Conservation (phyloP, 768 basidiomycete species). For the Podaxis sp. region DNA sequence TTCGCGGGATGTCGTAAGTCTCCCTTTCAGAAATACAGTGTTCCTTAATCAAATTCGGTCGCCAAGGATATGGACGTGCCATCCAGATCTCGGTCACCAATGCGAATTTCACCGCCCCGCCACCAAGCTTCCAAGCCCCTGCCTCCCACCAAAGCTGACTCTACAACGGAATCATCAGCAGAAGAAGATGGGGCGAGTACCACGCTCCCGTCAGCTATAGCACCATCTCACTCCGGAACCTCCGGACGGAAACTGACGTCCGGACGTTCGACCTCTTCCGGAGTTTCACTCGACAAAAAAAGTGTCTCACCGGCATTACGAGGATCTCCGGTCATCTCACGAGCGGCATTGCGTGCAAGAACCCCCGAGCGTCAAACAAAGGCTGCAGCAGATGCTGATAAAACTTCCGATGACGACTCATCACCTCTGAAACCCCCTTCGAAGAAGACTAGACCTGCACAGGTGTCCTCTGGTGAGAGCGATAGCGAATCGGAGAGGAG, state of each 20-base stretch:
- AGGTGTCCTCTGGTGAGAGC: constrained; percentile 45
- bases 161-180: constrained; percentile 48
- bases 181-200: constrained; percentile 15
- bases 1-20: constrained; percentile 4
- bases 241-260: background rate
- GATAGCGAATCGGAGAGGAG: constrained; percentile 50
- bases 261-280: background rate
- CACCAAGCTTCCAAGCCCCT: background rate
- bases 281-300: background rate
- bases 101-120: background rate
- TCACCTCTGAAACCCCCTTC: constrained; percentile 36
- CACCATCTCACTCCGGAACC: background rate
- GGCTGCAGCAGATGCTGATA: constrained; percentile 5
- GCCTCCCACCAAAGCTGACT: constrained; percentile 31
- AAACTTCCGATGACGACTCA: constrained; percentile 14
- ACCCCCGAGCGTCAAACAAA: background rate
- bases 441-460: constrained; percentile 51
- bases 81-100: background rate
- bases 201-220: background rate
- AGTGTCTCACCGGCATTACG: background rate
- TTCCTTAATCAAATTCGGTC: background rate
- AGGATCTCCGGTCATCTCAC: background rate
- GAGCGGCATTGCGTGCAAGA: background rate
- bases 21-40: background rate
- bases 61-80: background rate